Percentiles rank a stretch among this genome's conserved stretches.
phyloP scores from a whole-genome alignment of 2,329 filamentous ascomycete genomes.

The Grosmannia penicillata region DNA sequence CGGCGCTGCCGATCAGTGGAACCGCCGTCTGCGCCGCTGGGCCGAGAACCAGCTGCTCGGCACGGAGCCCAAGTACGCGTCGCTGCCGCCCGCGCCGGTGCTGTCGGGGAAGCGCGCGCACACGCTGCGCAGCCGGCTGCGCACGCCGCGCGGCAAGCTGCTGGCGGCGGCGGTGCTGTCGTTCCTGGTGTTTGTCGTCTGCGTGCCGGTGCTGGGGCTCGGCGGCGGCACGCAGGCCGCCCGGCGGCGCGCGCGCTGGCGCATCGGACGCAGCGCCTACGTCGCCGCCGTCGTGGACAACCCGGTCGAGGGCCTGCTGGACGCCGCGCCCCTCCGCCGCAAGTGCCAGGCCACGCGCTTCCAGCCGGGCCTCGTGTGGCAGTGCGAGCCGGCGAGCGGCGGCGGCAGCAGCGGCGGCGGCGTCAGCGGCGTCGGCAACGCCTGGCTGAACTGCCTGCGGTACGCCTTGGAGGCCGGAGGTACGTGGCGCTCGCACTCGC shows the following conservation, averaged over 20 bases:
- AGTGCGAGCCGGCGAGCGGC: conserved; percentile 19
- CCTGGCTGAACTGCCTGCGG: conserved; percentile 21
- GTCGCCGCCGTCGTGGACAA: conserved; percentile 8
- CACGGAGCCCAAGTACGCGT: too few species aligned
- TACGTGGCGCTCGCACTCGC: not conserved
- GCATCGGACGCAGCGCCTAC: conserved; percentile 7
- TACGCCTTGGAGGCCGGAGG: conserved; percentile 18
- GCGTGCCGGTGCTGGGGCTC: not conserved
- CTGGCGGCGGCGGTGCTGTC: not conserved
- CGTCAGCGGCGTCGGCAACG: conserved; percentile 20
- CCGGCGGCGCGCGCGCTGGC: not conserved
- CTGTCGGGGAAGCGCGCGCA: not conserved
- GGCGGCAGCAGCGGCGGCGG: conserved; percentile 21
- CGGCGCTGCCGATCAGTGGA: too few species aligned
- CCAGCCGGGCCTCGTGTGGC: conserved; percentile 21
- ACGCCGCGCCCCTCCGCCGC: conserved; percentile 7
- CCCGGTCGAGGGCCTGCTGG: conserved; percentile 11
- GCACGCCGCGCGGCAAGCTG: not conserved
- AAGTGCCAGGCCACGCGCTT: conserved; percentile 17
- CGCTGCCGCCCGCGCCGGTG: too few species aligned
- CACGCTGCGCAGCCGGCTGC: not conserved
- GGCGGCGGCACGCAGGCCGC: not conserved
- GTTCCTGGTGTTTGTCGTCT: not conserved
- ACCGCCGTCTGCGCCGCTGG: too few species aligned
- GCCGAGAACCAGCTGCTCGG: too few species aligned